These are phyloP conservation scores for Coemansia sp. DNA, from an alignment of 192 early-diverging fungal species.

Conservation along the genomic window DNA sequence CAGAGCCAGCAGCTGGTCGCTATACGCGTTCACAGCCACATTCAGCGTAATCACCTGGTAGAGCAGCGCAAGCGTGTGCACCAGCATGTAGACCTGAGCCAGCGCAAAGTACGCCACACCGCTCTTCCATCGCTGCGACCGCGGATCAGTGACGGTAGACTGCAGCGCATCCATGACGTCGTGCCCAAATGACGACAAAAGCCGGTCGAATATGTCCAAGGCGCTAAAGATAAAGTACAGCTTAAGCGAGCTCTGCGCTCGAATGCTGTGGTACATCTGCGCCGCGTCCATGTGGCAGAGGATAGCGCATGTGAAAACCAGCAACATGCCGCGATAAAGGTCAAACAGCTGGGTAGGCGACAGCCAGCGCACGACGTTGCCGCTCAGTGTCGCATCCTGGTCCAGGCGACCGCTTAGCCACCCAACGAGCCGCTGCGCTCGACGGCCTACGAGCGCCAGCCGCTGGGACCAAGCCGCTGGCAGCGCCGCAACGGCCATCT, in stretches of 20 bases:
- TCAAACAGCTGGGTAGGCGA: constrained; percentile 86
- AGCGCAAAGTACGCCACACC: constrained; percentile 63
- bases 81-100: constrained; percentile 80
- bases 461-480: constrained; percentile 25
- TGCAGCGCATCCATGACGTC: constrained; percentile 95
- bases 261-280: constrained; percentile 89
- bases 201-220: constrained; percentile 91
- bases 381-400: neutral
- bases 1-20: constrained; percentile 89
- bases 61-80: constrained; percentile 88
- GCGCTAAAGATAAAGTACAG: constrained; percentile 97
- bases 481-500: constrained; percentile 8
- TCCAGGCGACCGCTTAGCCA: constrained; percentile 16
- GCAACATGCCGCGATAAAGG: constrained; percentile 81
- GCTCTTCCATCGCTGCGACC: constrained; percentile 39
- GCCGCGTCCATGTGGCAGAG: constrained; percentile 84
- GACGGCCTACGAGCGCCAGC: constrained; percentile 6
- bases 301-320: constrained; percentile 70
- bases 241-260: constrained; percentile 95
- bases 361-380: constrained; percentile 53
- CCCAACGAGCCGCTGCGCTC: neutral
- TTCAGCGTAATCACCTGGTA: constrained; percentile 96
- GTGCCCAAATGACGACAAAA: constrained; percentile 89
- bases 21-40: constrained; percentile 94
- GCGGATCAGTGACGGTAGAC: constrained; percentile 57